phyloP scores from a whole-genome alignment of 805 yeast species.

The Yarrowia bubula region DNA sequence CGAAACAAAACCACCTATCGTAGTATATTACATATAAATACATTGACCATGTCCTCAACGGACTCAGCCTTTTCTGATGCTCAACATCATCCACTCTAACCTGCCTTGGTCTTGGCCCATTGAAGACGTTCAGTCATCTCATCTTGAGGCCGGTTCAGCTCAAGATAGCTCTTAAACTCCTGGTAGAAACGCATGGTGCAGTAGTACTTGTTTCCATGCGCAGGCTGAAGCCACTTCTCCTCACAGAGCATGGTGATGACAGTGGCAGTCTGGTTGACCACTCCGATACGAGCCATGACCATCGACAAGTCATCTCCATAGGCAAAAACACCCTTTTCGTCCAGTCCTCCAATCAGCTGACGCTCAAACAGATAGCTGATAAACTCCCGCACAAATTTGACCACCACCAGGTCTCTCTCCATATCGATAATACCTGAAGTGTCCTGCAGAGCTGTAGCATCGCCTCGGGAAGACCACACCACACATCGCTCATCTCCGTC shows the following conservation, averaged over 20 bases:
- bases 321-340: neutral
- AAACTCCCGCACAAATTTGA: conserved; percentile 1
- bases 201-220: neutral
- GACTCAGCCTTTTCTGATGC: neutral
- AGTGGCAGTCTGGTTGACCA: neutral
- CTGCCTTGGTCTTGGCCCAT: conserved; percentile 2
- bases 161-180: conserved; percentile 8
- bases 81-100: neutral
- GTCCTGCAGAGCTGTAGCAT: conserved; percentile 10
- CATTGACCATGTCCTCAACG: neutral
- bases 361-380: neutral
- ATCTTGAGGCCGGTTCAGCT: neutral
- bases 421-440: neutral
- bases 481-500: neutral
- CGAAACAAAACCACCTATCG: neutral
- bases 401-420: neutral
- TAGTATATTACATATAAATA: neutral
- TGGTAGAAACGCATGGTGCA: conserved; percentile 10
- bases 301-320: neutral
- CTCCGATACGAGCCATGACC: neutral
- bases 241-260: neutral
- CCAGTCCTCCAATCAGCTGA: neutral
- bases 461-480: neutral
- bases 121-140: conserved; percentile 16
- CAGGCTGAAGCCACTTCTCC: neutral